Evolutionary conservation across 441 rosid species (phyloP).

Genomic region (California macrophylla): DNA sequence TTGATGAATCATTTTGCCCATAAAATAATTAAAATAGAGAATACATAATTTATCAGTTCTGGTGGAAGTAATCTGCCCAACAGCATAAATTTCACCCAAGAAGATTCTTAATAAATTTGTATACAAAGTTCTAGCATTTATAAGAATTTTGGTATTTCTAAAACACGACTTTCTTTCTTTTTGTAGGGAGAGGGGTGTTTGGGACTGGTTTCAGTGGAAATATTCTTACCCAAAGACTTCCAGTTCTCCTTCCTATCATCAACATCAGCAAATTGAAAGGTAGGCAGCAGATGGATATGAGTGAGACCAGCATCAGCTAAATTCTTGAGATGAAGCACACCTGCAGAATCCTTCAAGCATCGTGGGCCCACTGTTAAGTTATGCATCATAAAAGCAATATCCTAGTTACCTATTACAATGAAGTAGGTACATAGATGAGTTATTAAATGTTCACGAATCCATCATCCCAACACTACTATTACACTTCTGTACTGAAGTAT

Average conservation of each 20-base stretch:
- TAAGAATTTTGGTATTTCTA: background rate
- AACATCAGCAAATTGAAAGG: conserved; percentile 82
- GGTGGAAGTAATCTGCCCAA: background rate
- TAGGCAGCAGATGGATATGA: conserved; percentile 83
- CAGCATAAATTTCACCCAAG: background rate
- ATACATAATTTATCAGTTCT: background rate
- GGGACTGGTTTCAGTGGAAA: conserved; percentile 6
- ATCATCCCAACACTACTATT: background rate
- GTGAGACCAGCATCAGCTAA: conserved; percentile 79
- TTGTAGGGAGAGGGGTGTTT: background rate
- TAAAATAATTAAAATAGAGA: background rate
- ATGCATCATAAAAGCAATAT: background rate
- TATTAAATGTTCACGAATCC: background rate
- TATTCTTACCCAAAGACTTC: conserved; percentile 61
- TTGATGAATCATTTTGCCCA: conserved; percentile 3
- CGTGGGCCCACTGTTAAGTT: conserved; percentile 15
- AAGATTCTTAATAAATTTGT: background rate
- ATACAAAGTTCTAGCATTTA: background rate
- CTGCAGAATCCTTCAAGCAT: conserved; percentile 64
- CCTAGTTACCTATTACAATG: background rate
- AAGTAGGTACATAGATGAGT: background rate
- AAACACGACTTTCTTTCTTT: background rate
- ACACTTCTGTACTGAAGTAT: background rate
- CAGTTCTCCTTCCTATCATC: conserved; percentile 77
- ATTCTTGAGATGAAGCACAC: conserved; percentile 63